Evolutionary conservation across 2,329 filamentous ascomycete genomes (phyloP), one percentile per base, ranked within the genome.

Genomic region (Claviceps sp.): DNA sequence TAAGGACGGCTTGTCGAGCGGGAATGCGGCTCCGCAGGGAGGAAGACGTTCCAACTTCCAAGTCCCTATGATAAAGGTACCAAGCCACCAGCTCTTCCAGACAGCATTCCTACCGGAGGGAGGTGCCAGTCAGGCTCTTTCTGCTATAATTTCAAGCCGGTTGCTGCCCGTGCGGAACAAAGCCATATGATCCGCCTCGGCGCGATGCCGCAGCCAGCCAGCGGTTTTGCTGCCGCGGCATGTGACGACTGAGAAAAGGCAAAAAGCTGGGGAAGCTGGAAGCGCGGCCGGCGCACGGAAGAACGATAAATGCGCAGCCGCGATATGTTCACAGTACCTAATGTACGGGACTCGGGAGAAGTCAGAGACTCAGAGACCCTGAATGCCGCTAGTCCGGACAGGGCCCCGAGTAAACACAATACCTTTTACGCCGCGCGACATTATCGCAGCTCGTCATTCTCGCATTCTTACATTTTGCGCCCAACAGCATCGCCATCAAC

Each of bases 321-420:
- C 22, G 42, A 44, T 16, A n/a, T n/a, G n/a, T n/a, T n/a, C n/a
- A n/a, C n/a, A n/a, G n/a, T n/a, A n/a, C n/a, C n/a, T n/a, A n/a
- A n/a, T n/a, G n/a, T n/a, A 13, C 18, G 18, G 18, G 18, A 18
- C 22, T 22, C 22, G 22, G 3, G 22, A 22, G 22, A 22, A 22
- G 22, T 22, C 22, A 22, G 24, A 24, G 11, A 20, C 4, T 20
- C 5, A 3, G 26, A 41, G 48, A 42, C 51, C 40, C 48, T 34
- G 38, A 40, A 24, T 14, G 16, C 26, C 50, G 55, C 61, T 64
- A 64, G 53, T 47, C 62, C 55, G 16, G 42, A 55, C 56, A 4
- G 41, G 55, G 60, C 24, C 6, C 51, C 51, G 11, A 63, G 61
- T 65, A 64, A 65, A 65, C 63, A 65, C 59, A 55, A 45, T 50